Evolutionary conservation across 192 early-diverging fungal species (phyloP).

Genomic region (Entomortierella lignicola): DNA sequence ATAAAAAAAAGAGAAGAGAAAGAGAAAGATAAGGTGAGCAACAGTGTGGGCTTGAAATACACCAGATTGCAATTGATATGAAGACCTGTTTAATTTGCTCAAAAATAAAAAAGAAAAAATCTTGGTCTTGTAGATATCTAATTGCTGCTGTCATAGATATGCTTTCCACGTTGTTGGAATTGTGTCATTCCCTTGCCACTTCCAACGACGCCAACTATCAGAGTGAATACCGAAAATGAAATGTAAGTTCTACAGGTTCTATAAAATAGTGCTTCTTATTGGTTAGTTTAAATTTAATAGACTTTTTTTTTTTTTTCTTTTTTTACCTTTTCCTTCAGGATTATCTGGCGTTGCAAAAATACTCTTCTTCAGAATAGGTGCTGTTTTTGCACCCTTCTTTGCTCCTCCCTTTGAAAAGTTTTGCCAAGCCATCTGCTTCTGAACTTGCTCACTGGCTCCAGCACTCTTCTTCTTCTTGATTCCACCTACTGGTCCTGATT

Average conservation of each 20-base stretch:
- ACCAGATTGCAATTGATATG: too few species aligned
- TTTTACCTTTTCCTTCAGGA: conserved; percentile 74
- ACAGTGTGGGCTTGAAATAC: background rate
- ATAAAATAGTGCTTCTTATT: too few species aligned
- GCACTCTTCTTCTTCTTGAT: conserved; percentile 61
- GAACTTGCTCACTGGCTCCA: conserved; percentile 68
- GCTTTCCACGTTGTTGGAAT: conserved; percentile 81
- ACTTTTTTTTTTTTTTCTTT: background rate
- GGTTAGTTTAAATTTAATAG: background rate
- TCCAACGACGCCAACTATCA: conserved; percentile 81
- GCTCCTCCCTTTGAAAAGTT: conserved; percentile 72
- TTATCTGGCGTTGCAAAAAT: conserved; percentile 88
- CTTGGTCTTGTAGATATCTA: too few species aligned
- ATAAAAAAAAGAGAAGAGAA: background rate
- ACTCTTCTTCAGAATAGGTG: conserved; percentile 71
- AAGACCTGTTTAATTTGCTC: too few species aligned
- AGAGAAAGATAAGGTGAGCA: conserved; percentile 3
- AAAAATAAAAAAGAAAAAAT: too few species aligned
- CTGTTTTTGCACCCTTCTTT: conserved; percentile 59
- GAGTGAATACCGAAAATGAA: conserved; percentile 3
- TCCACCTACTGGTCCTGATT: conserved; percentile 15
- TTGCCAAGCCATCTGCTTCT: conserved; percentile 82
- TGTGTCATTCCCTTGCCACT: conserved; percentile 82
- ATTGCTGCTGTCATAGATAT: conserved; percentile 63
- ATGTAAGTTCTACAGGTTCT: too few species aligned